Conservation (phyloP, 2,329 filamentous ascomycete genomes). For the Ascochyta viciae-villosae region DNA sequence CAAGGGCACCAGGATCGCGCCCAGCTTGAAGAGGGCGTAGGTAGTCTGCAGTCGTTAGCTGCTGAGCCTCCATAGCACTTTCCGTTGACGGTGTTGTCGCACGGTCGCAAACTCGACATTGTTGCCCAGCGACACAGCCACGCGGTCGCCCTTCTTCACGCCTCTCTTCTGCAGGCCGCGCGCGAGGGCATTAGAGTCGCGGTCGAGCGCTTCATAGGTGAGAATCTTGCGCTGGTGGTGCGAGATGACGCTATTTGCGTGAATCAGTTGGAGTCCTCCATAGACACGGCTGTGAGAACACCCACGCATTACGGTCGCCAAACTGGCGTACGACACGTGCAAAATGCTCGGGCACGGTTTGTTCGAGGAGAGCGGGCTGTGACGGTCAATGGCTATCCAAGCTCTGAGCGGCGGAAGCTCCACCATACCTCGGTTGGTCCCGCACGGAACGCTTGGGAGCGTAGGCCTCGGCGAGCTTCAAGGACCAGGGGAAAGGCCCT, state of each 20-base stretch:
- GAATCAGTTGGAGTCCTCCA: no score
- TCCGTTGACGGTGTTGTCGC: slow-evolving; percentile 29
- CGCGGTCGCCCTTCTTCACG: slow-evolving; percentile 80
- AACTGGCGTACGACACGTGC: slow-evolving; percentile 66
- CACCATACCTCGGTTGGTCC: slow-evolving; percentile 44
- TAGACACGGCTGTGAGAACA: background rate
- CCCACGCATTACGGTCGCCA: slow-evolving; percentile 69
- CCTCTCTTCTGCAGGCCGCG: slow-evolving; percentile 72
- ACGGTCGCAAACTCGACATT: slow-evolving; percentile 81
- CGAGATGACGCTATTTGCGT: slow-evolving; percentile 59
- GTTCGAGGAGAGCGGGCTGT: slow-evolving; percentile 70
- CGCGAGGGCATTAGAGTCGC: slow-evolving; percentile 77
- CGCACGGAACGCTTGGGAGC: slow-evolving; percentile 41
- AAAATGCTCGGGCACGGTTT: slow-evolving; percentile 78
- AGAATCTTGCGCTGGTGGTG: slow-evolving; percentile 68
- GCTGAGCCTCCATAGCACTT: no score
- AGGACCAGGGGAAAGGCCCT: slow-evolving; percentile 4
- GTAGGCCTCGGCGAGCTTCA: slow-evolving; percentile 32
- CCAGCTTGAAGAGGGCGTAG: slow-evolving; percentile 92
- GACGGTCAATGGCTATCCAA: slow-evolving; percentile 16
- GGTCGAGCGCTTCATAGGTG: slow-evolving; percentile 78
- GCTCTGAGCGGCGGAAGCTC: slow-evolving; percentile 2
- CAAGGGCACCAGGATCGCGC: slow-evolving; percentile 90
- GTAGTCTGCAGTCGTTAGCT: slow-evolving; percentile 56
- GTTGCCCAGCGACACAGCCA: slow-evolving; percentile 88